Evolutionary conservation across 2,329 filamentous ascomycete species (phyloP), one percentile per base, ranked within the genome.

Genomic region (Talaromyces sp.): DNA sequence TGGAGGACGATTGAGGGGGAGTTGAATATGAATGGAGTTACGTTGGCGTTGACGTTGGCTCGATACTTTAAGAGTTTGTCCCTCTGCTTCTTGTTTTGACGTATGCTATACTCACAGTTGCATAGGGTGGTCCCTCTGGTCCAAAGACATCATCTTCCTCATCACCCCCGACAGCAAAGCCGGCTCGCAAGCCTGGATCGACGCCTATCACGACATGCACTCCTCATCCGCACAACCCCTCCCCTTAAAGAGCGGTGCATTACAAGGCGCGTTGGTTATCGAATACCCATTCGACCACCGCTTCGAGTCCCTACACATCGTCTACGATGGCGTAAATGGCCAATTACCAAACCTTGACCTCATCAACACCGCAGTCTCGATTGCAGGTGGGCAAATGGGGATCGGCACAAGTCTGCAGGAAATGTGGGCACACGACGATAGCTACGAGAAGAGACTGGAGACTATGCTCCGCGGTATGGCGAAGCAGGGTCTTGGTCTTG

Each of bases 291-390:
- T 90, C 74, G 90, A 93, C 52, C 87, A 90, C 67, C 86, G 89
- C 22, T 99, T 97, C 76, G 89, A 96, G 70, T 90, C 90, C 62
- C 81, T 99, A 35, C 93, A 98, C 73, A 87, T 99, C 62, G 86
- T 95, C 33, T 99, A 99, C 75, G 95, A 99, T 74, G 95, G 95
- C 27, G 88, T 95, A 71, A 99, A 99, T 74, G 95, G 95, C 2
- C 93, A 97, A 73, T 84, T 99, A 47, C 94, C 95, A 1, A 99
- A 99, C 72, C 84, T 99, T 3, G 95, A 99, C 77, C 85, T 99
- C 31, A 90, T 99, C 81, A 99, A 99, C 79, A 96, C 93, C 0
- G 90, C 96, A 5, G 90, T 94, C 19, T 88, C 89, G 67, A 93
- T 99, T 66, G 92, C 94, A 0, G 88, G 86, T 54, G 91, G 92